Evolutionary conservation across 1,139 yeast genomes (phyloP).

Genomic region (Scheffersomyces quercinus): DNA sequence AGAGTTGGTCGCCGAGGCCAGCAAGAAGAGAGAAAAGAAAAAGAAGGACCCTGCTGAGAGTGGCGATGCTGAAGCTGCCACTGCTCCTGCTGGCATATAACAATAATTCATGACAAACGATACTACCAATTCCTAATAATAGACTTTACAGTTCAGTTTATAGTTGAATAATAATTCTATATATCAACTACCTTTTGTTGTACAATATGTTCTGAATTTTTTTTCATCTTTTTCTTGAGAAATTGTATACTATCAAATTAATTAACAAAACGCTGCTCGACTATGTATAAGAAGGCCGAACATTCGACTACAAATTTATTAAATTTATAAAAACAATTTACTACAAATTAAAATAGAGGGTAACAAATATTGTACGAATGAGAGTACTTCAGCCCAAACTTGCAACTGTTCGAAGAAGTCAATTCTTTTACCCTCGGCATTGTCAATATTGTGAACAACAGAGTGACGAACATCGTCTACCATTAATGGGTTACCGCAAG

Average conservation of each 20-base stretch:
- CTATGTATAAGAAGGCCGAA: no score
- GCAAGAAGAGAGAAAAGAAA: slow-evolving; percentile 70
- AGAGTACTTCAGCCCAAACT: slow-evolving; percentile 22
- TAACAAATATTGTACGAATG: neutral
- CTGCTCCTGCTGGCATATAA: neutral
- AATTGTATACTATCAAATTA: no score
- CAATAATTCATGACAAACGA: neutral
- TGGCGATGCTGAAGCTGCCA: neutral
- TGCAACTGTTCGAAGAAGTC: slow-evolving; percentile 32
- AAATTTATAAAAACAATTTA: no score
- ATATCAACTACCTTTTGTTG: no score
- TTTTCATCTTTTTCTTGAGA: no score
- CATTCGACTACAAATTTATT: no score
- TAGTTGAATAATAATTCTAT: no score
- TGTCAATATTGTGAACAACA: slow-evolving; percentile 27
- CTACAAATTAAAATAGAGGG: no score
- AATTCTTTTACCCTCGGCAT: slow-evolving; percentile 19
- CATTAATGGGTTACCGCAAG: slow-evolving; percentile 34
- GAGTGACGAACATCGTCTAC: slow-evolving; percentile 33
- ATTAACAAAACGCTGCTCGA: no score
- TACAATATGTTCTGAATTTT: no score
- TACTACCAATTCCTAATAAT: neutral
- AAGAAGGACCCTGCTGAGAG: slow-evolving; percentile 9
- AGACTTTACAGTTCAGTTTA: no score
- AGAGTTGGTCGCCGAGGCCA: slow-evolving; percentile 88